Percentiles rank a stretch among this genome's conserved stretches.
phyloP scores from a whole-genome alignment of 2,329 filamentous ascomycete species.

The Neonectria coccinea region DNA sequence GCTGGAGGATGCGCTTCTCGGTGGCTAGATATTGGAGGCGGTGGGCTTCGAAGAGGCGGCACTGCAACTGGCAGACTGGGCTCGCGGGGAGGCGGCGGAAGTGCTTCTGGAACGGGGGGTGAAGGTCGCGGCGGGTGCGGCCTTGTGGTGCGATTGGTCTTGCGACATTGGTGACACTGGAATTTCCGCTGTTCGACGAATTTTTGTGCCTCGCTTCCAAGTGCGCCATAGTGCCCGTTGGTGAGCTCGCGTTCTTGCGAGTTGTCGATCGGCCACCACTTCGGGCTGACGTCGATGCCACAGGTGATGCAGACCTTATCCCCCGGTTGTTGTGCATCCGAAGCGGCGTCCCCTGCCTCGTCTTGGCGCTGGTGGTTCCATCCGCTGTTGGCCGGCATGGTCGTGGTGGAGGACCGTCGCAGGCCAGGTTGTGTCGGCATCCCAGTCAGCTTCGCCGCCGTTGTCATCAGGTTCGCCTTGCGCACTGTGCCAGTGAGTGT shows the following conservation, averaged over 20 bases:
- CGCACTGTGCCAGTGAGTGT: slow-evolving; percentile 91
- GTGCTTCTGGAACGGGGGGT: slow-evolving; percentile 37
- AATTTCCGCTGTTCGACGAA: slow-evolving; percentile 71
- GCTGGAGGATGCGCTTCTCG: slow-evolving; percentile 42
- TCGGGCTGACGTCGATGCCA: slow-evolving; percentile 77
- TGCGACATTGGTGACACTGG: slow-evolving; percentile 82
- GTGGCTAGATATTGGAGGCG: slow-evolving; percentile 44
- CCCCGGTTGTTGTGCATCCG: slow-evolving; percentile 52
- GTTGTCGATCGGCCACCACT: slow-evolving; percentile 74
- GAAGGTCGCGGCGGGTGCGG: slow-evolving; percentile 41
- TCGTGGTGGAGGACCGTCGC: slow-evolving; percentile 68
- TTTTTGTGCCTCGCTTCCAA: slow-evolving; percentile 68
- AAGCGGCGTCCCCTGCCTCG: slow-evolving; percentile 44
- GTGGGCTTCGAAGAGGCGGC: slow-evolving; percentile 46
- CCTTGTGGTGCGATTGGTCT: slow-evolving; percentile 61
- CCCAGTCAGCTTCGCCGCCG: slow-evolving; percentile 67
- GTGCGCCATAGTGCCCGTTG: slow-evolving; percentile 62
- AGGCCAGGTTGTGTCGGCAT: slow-evolving; percentile 52
- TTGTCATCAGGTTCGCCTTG: slow-evolving; percentile 84
- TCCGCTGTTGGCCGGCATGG: slow-evolving; percentile 44
- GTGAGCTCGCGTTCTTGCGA: slow-evolving; percentile 63
- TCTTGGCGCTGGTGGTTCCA: slow-evolving; percentile 40
- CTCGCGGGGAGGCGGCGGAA: slow-evolving; percentile 33
- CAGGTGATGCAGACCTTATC: slow-evolving; percentile 73
- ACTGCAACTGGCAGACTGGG: slow-evolving; percentile 34